These are phyloP conservation scores for Iberis pinnata DNA, from an alignment of 345 rosid genomes.

Conservation along the genomic window DNA sequence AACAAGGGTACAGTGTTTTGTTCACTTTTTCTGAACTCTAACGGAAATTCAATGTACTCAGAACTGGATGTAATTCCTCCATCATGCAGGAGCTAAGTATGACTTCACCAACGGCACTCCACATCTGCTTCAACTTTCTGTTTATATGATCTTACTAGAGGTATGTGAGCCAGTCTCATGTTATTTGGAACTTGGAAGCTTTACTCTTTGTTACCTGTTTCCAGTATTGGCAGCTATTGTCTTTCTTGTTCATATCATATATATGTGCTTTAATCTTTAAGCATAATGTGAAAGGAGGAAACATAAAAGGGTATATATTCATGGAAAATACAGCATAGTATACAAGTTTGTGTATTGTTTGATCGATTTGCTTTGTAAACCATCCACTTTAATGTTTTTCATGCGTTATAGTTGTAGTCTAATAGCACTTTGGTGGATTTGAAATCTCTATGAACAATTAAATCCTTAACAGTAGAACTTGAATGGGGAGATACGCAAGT, in stretches of 20 bases:
- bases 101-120: constrained; percentile 14
- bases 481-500: constrained; percentile 96
- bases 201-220: constrained; percentile 8
- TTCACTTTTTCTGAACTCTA: background rate
- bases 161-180: no score
- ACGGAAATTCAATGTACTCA: background rate
- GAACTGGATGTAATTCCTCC: background rate
- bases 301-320: constrained; percentile 3
- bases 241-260: constrained; percentile 2
- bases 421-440: constrained; percentile 88
- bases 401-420: constrained; percentile 58
- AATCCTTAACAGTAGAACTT: constrained; percentile 70
- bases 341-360: background rate
- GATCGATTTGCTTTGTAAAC: background rate
- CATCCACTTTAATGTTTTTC: background rate
- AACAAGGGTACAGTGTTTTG: constrained; percentile 5
- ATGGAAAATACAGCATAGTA: background rate
- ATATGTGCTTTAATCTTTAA: background rate
- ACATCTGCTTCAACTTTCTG: constrained; percentile 15
- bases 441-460: constrained; percentile 91
- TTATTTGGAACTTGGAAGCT: no score
- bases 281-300: constrained; percentile 5
- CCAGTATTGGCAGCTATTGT: background rate
- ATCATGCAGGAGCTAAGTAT: constrained; percentile 15
- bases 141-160: constrained; percentile 20